Evolutionary conservation across 2,329 filamentous ascomycete genomes (phyloP).

Genomic region (Scedosporium apiospermum): DNA sequence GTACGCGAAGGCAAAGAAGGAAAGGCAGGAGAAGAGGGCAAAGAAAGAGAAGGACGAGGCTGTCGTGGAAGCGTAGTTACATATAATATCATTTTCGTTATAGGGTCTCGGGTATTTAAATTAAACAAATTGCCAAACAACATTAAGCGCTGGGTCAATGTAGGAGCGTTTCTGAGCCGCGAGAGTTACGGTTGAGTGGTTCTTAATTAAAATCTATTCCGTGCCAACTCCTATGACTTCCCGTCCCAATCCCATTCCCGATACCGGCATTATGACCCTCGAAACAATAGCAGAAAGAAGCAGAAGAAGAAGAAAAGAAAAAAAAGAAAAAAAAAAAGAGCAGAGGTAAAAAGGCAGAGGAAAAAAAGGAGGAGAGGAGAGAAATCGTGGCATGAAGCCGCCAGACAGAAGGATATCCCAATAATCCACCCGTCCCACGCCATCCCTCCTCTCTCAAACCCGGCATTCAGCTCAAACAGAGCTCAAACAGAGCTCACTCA

Average conservation of each 20-base stretch:
- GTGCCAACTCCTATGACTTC: neutral
- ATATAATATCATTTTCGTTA: neutral
- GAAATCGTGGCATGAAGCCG: neutral
- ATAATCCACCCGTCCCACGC: neutral
- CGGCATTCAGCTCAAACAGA: neutral
- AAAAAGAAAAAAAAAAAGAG: neutral
- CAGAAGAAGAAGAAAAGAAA: neutral
- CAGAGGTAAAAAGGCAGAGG: neutral
- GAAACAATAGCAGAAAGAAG: neutral
- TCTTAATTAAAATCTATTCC: neutral
- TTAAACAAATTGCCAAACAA: neutral
- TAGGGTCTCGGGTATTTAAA: neutral
- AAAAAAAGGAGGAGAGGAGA: neutral
- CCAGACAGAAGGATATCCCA: no score
- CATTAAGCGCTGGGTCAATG: neutral
- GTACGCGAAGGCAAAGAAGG: slow-evolving; percentile 6
- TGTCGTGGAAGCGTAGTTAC: neutral
- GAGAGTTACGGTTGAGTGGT: neutral
- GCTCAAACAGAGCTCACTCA: neutral
- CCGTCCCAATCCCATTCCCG: neutral
- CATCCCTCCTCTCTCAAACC: neutral
- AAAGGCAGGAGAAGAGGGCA: slow-evolving; percentile 2
- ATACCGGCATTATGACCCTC: neutral
- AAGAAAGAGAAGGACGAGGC: neutral
- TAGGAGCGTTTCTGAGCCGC: neutral